These are phyloP conservation scores for Aphanocladium album DNA, from an alignment of 2,329 filamentous ascomycete species.

Conservation along the genomic window DNA sequence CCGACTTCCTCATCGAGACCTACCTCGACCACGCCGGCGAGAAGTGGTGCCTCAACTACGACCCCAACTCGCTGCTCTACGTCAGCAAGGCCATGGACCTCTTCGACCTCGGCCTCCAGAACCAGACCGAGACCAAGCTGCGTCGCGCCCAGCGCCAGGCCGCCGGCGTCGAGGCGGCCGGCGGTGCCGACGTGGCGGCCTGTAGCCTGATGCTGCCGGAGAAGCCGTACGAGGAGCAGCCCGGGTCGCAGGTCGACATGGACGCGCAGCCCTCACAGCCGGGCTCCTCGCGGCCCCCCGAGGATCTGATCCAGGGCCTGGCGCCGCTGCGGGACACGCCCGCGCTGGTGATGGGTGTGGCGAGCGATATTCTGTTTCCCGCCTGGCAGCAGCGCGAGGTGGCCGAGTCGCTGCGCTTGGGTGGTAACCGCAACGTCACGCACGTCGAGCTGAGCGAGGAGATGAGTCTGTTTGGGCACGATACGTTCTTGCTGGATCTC, in stretches of 20 bases:
- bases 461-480: slow-evolving; percentile 90
- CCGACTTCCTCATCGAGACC: slow-evolving; percentile 95
- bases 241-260: slow-evolving; percentile 35
- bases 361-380: slow-evolving; percentile 93
- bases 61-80: slow-evolving; percentile 91
- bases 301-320: slow-evolving; percentile 75
- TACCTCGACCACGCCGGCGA: slow-evolving; percentile 97
- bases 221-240: slow-evolving; percentile 80
- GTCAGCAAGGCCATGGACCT: slow-evolving; percentile 99
- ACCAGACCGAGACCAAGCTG: slow-evolving; percentile 57
- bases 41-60: slow-evolving; percentile 96
- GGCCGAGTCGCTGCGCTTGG: slow-evolving; percentile 70
- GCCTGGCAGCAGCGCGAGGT: slow-evolving; percentile 98
- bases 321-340: slow-evolving; percentile 67
- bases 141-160: slow-evolving; percentile 58
- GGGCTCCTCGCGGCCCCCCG: slow-evolving; percentile 55
- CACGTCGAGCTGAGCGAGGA: slow-evolving; percentile 93
- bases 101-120: slow-evolving; percentile 77
- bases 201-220: slow-evolving; percentile 83
- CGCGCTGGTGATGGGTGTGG: slow-evolving; percentile 85
- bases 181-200: slow-evolving; percentile 32
- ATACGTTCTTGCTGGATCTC: slow-evolving; percentile 90
- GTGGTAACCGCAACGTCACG: slow-evolving; percentile 75
- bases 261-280: slow-evolving; percentile 19
- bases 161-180: slow-evolving; percentile 41